phyloP scores from a whole-genome alignment of 2,329 filamentous ascomycete genomes.

The Dactylonectria macrodidyma region DNA sequence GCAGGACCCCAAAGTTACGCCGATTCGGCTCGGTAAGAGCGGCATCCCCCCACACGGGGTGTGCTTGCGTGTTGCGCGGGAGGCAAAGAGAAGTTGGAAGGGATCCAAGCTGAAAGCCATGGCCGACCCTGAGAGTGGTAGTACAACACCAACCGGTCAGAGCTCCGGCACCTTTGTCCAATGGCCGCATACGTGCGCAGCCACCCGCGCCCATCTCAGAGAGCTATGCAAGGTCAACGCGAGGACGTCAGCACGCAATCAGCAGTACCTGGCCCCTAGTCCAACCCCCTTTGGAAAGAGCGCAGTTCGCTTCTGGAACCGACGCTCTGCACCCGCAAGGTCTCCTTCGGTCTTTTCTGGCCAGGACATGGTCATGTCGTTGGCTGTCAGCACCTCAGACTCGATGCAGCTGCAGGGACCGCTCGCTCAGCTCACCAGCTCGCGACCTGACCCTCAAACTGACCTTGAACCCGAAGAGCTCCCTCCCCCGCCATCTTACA shows the following conservation, averaged over 20 bases:
- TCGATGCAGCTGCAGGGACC: conserved; percentile 76
- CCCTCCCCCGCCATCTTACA: conserved; percentile 36
- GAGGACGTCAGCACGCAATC: conserved; percentile 59
- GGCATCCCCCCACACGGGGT: conserved; percentile 76
- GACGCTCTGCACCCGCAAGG: conserved; percentile 63
- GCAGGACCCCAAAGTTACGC: conserved; percentile 77
- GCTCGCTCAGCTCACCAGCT: conserved; percentile 71
- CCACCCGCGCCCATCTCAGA: conserved; percentile 73
- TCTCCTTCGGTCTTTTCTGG: conserved; percentile 68
- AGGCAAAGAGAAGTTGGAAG: conserved; percentile 77
- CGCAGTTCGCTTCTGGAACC: conserved; percentile 64
- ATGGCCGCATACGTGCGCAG: conserved; percentile 76
- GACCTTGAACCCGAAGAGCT: conserved; percentile 42
- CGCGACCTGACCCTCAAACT: conserved; percentile 47
- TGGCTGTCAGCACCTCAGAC: conserved; percentile 74
- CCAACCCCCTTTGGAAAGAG: conserved; percentile 70
- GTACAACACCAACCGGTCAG: conserved; percentile 69
- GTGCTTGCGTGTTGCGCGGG: conserved; percentile 75
- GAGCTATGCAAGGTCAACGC: conserved; percentile 74
- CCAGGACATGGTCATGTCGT: conserved; percentile 74
- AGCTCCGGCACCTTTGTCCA: conserved; percentile 65
- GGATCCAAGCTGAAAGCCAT: conserved; percentile 63
- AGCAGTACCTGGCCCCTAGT: conserved; percentile 66
- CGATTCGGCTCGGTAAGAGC: conserved; percentile 74
- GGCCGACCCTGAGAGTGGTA: conserved; percentile 63